These are phyloP conservation scores for Pseudocercospora cruenta DNA, from an alignment of 2,329 filamentous ascomycete species.

Conservation along the genomic window DNA sequence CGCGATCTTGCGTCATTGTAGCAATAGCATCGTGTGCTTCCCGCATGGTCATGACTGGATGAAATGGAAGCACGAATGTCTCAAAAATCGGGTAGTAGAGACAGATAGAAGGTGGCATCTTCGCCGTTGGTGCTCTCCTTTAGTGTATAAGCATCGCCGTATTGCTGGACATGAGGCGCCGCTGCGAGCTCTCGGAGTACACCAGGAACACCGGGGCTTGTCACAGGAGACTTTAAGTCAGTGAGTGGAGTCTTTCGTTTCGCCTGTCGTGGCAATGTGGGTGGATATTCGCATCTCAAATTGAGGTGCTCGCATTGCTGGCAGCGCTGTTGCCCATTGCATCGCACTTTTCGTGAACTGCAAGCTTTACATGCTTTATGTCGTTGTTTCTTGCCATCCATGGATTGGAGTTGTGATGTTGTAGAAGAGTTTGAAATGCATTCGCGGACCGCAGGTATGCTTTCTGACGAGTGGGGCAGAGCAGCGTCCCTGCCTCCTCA, in stretches of 20 bases:
- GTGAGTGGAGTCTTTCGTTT: background rate
- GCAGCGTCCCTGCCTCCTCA: background rate
- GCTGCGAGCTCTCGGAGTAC: background rate
- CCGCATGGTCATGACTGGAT: constrained; percentile 37
- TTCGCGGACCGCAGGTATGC: background rate
- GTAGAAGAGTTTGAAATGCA: background rate
- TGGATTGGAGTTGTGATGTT: background rate
- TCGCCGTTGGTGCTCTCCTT: background rate
- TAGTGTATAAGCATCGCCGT: background rate
- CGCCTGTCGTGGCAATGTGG: background rate
- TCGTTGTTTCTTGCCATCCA: constrained; percentile 12
- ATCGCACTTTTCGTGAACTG: constrained; percentile 52
- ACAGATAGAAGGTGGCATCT: constrained; percentile 3
- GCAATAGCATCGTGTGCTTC: constrained; percentile 8
- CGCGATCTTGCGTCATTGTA: constrained; percentile 6
- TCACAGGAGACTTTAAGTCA: background rate
- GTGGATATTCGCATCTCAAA: constrained; percentile 49
- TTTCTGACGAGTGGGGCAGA: background rate
- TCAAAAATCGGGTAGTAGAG: constrained; percentile 7
- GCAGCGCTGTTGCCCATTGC: constrained; percentile 51
- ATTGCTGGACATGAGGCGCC: background rate
- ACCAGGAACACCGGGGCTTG: background rate
- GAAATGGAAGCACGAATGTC: constrained; percentile 37
- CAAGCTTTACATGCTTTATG: constrained; percentile 50
- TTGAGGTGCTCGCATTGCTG: constrained; percentile 49